Base-by-base conservation (phyloP, 345 rosid species). In the Crucihimalaya himalaica region DNA sequence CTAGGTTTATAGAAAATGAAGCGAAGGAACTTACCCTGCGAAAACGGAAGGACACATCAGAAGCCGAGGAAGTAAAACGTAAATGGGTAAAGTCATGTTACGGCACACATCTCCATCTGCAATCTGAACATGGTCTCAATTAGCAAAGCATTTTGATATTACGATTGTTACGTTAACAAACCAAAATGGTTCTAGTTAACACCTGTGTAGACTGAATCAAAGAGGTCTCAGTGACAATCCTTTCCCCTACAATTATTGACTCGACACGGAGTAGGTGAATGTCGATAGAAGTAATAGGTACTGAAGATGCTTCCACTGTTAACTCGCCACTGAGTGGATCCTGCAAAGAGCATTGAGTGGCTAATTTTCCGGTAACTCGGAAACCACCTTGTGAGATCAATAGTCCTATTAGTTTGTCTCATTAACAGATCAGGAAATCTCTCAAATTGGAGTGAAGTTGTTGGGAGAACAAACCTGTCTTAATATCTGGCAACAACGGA, bases 71-170 rank as follows among this genome's bases (percentile, higher is more conserved):
- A 86, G 88, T 73, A 89, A 66, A 61, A 88, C 86, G 53, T 94
- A 77, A 64, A 94, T 86, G 23, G 96, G 98, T 66, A 94, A 63
- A 60, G 82, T 81, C 86, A 86, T 77, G 71, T 81, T 80, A 39
- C 69, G 87, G 68, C 86, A 94, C 50, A 94, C 84, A 83, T 94
- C 96, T 78, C 97, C 96, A 81, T 94, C 97, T n/a, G 88, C 92
- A 79, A 94, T 81, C 96, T 94, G 71, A 43, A 78, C 55, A 63
- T 39, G 20, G 16, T 21, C 72, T 48, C 63, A 61, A 46, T 55
- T 12, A 16, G 23, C 11, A 66, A 69, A 66, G 3, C 60, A 51
- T 43, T 60, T 60, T 2, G 20, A 52, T 15, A 18, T 2, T 37
- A 60, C 28, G 23, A 42, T 12, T 52, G 19, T 25, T 43, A 4